Conservation (phyloP, 2,329 filamentous ascomycete species). For the Alternaria sp. region DNA sequence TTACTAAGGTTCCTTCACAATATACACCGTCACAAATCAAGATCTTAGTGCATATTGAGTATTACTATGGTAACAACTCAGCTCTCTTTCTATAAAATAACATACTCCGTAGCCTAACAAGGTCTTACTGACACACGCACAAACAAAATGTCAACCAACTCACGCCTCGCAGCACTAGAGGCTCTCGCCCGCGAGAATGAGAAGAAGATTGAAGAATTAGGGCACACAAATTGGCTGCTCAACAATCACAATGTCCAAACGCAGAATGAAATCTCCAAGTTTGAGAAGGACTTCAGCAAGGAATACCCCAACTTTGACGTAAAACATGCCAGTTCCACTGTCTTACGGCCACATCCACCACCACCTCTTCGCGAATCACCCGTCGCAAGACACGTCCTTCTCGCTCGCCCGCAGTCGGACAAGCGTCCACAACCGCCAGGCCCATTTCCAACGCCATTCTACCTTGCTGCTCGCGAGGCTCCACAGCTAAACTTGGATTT, state of each 20-base stretch:
- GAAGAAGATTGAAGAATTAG: background rate
- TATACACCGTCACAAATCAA: background rate
- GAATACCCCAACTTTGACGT: background rate
- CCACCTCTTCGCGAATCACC: background rate
- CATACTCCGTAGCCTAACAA: background rate
- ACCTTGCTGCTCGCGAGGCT: constrained; percentile 3
- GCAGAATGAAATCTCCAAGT: constrained; percentile 2
- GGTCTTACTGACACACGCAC: background rate
- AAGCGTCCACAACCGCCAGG: background rate
- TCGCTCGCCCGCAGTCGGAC: background rate
- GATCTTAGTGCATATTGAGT: background rate
- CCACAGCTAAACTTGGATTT: background rate
- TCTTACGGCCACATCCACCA: background rate
- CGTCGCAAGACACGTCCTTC: background rate
- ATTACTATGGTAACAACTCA: background rate
- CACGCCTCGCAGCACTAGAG: constrained; percentile 5
- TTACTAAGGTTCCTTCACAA: background rate
- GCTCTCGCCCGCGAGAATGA: constrained; percentile 2
- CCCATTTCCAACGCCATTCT: constrained; percentile 2
- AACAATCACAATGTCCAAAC: background rate
- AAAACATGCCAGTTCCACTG: background rate
- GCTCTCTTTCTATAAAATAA: background rate
- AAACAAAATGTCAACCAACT: background rate
- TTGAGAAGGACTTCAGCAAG: background rate
- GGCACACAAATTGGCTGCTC: constrained; percentile 1